phyloP scores from a whole-genome alignment of 495 filamentous ascomycete genomes.

The Penicillium waksmanii region DNA sequence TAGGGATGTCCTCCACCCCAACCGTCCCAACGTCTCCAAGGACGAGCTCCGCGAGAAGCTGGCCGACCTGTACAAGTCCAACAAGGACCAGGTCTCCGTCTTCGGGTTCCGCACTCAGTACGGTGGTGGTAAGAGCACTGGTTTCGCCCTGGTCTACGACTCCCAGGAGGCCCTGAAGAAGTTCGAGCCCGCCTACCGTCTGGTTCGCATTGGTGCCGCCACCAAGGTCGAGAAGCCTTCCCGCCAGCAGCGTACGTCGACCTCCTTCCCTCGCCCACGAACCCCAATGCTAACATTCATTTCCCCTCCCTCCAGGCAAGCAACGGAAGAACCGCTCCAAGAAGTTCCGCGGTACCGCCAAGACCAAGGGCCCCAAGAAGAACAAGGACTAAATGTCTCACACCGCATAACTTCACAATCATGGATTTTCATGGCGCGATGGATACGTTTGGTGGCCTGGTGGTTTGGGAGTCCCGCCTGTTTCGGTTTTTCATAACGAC shows the following conservation, averaged over 20 bases:
- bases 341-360: conserved; percentile 94
- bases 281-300: conserved; percentile 9
- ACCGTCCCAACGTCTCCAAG: conserved; percentile 97
- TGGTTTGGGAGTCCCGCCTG: conserved; percentile 28
- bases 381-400: conserved; percentile 52
- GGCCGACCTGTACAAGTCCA: conserved; percentile 92
- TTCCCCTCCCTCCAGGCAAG: conserved; percentile 72
- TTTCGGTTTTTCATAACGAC: conserved; percentile 13
- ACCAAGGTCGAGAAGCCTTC: conserved; percentile 92
- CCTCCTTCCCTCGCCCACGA: background rate
- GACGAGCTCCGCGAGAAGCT: conserved; percentile 96
- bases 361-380: conserved; percentile 86
- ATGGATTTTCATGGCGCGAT: conserved; percentile 20
- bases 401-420: conserved; percentile 22
- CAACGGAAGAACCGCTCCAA: conserved; percentile 99
- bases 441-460: conserved; percentile 32
- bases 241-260: conserved; percentile 95
- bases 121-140: conserved; percentile 99
- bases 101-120: conserved; percentile 99
- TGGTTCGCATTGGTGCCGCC: conserved; percentile 87
- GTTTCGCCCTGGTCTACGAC: conserved; percentile 98
- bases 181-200: conserved; percentile 98
- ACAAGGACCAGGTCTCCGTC: conserved; percentile 93
- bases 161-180: conserved; percentile 97
- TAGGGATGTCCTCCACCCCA: conserved; percentile 99